Base-by-base conservation (phyloP, 495 filamentous ascomycete genomes). In the Aspergillus diversus region DNA sequence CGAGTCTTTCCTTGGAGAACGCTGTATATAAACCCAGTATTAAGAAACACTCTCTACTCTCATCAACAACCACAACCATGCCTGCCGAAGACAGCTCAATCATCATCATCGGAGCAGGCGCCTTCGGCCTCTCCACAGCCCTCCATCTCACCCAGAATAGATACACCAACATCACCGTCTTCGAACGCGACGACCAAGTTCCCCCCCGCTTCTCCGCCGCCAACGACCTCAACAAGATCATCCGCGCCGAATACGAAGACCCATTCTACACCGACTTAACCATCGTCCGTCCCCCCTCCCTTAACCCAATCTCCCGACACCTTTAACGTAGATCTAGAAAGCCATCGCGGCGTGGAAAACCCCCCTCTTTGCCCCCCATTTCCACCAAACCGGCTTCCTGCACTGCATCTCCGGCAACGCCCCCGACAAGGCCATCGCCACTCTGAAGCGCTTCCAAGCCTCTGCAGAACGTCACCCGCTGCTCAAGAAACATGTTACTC, bases 231-330 rank as follows among this genome's bases (percentile, higher is more conserved):
- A 86, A 84, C 66, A 86, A 86, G 72, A 84, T 86, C 52, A 67
- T 86, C 21, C 76, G 84, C 7, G 80, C 80, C 11, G 82, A 85
- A 55, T 86, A 86, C 65, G 82, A 84, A 51, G 82, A 85, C 66
- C 73, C 73, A 5, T 83, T 84, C 57, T 86, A 86, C 39, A 79
- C 80, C 1, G 76, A 83, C 17, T 63, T 85, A 52, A 73, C 79
- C 4, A 69, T 83, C 46, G 79, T 82, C 2, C 2, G 21, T 27
- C 21, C 21, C 21, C 21, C 21, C 21, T 2, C n/a, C n/a, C n/a
- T n/a, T n/a, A n/a, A 65, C 60, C 63, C 35, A 39, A 39, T 71
- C 64, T 15, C 46, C 61, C 43, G 63, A 61, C 57, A n/a, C n/a
- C 33, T 32, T 31, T 16, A 46, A 16, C 33, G 56, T 37, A 0